Evolutionary conservation across 2,329 filamentous ascomycete genomes (phyloP).

Genomic region (Neospermospora avenae): DNA sequence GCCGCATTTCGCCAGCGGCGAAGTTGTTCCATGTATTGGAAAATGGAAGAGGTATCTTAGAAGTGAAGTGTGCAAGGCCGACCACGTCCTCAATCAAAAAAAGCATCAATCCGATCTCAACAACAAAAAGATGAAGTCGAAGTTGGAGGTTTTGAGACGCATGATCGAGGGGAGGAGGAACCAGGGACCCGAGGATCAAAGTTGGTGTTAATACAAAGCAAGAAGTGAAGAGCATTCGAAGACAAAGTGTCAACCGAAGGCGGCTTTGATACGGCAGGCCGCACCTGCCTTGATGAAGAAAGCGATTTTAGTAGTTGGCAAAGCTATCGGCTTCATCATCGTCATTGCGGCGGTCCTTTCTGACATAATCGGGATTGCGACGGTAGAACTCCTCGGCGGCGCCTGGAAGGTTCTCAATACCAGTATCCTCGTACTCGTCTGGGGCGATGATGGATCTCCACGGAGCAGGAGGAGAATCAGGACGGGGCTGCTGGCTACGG

Average conservation of each 20-base stretch:
- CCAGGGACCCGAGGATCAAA: slow-evolving; percentile 17
- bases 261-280: slow-evolving; percentile 15
- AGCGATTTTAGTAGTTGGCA: not conserved
- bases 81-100: not conserved
- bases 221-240: slow-evolving; percentile 10
- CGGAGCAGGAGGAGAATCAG: too few species aligned
- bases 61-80: slow-evolving; percentile 1
- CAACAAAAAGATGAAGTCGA: not conserved
- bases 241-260: slow-evolving; percentile 9
- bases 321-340: not conserved
- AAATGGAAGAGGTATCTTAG: not conserved
- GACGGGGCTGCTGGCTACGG: too few species aligned
- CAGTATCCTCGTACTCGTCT: too few species aligned
- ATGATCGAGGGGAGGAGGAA: not conserved
- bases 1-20: not conserved
- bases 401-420: too few species aligned
- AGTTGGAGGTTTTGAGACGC: not conserved
- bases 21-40: not conserved
- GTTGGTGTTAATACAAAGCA: slow-evolving; percentile 14
- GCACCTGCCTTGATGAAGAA: slow-evolving; percentile 5
- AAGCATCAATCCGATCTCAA: slow-evolving; percentile 5
- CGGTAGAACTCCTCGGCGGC: too few species aligned
- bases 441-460: too few species aligned
- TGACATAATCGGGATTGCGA: too few species aligned
- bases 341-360: not conserved